These are phyloP conservation scores for Solanum chilense DNA, from an alignment of 257 asterid genomes.

Conservation along the genomic window DNA sequence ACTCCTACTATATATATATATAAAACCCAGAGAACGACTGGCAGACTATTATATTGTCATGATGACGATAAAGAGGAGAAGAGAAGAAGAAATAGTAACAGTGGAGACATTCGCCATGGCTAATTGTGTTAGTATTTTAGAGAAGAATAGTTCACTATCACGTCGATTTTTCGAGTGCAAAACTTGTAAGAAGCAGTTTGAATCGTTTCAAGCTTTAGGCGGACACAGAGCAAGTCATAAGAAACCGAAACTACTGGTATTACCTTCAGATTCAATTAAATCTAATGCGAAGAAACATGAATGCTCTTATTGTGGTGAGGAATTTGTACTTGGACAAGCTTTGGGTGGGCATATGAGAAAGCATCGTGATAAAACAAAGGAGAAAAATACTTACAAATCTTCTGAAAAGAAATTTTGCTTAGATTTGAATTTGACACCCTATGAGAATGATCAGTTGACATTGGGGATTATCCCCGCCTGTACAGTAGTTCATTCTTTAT, in stretches of 20 bases:
- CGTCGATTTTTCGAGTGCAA: conserved; percentile 13
- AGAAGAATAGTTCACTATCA: neutral
- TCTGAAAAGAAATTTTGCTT: neutral
- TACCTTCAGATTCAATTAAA: neutral
- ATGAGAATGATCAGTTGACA: conserved; percentile 13
- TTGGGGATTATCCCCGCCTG: neutral
- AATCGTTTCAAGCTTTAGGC: conserved; percentile 23
- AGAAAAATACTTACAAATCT: neutral
- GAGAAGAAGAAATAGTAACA: neutral
- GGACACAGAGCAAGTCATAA: conserved; percentile 32
- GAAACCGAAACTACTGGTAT: neutral
- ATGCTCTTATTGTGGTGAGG: neutral
- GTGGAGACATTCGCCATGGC: conserved; percentile 7
- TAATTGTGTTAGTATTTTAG: neutral
- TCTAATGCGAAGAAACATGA: neutral
- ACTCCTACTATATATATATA: neutral
- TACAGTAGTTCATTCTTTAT: neutral
- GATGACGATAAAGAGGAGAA: neutral
- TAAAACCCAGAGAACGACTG: too few relatives aligned
- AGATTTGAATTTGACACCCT: conserved; percentile 20
- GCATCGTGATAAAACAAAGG: neutral
- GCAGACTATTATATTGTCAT: neutral
- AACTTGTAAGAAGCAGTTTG: conserved; percentile 16
- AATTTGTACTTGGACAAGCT: neutral
- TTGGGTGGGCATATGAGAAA: neutral